phyloP scores from a whole-genome alignment of 1,284 basidiomycete species.

The Volvariella volvacea region DNA sequence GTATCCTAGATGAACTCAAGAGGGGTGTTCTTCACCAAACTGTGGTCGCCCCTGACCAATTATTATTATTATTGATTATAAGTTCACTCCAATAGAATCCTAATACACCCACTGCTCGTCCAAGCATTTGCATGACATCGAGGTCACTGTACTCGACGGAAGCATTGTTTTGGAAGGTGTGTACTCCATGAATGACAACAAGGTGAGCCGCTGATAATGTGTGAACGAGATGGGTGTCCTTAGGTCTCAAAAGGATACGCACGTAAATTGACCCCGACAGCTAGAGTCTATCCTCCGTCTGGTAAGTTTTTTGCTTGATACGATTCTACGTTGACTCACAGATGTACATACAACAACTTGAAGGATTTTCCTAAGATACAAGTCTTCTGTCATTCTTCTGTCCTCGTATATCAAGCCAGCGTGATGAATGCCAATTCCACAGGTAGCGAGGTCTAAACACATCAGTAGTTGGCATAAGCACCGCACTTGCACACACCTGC shows the following conservation, averaged over 20 bases:
- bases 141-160: conserved; percentile 75
- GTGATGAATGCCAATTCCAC: conserved; percentile 82
- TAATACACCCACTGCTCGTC: conserved; percentile 57
- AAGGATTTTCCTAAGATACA: conserved; percentile 63
- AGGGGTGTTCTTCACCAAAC: conserved; percentile 54
- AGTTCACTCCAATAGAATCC: background rate
- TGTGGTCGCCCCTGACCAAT: conserved; percentile 79
- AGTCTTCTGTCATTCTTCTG: conserved; percentile 60
- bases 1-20: conserved; percentile 3
- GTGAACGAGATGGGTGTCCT: too few species aligned
- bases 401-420: conserved; percentile 77
- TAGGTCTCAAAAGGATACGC: too few species aligned
- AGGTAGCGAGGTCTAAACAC: conserved; percentile 44
- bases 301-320: background rate
- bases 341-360: conserved; percentile 69
- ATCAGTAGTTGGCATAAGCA: background rate
- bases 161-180: conserved; percentile 57
- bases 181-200: conserved; percentile 80
- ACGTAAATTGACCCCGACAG: conserved; percentile 88
- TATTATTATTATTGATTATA: too few species aligned
- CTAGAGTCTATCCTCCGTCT: conserved; percentile 65
- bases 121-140: conserved; percentile 83
- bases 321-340: conserved; percentile 30
- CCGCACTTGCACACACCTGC: conserved; percentile 33
- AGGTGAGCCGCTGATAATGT: conserved; percentile 59